phyloP scores from a whole-genome alignment of 2,329 filamentous ascomycete genomes.

The Penicillium hesseltinei region DNA sequence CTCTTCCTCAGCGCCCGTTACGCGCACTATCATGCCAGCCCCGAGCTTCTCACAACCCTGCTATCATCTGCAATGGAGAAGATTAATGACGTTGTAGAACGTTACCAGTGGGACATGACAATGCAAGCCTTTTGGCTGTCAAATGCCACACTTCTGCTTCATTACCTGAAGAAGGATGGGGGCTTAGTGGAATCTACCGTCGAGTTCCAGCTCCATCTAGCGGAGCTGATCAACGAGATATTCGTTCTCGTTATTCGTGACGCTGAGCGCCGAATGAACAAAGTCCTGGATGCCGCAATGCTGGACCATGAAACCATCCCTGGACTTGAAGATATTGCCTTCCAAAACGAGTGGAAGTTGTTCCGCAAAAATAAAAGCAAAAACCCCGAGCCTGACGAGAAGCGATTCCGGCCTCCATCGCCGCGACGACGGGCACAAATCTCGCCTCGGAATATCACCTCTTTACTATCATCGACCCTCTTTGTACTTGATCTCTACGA shows the following conservation, averaged over 20 bases:
- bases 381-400: constrained; percentile 78
- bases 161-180: constrained; percentile 93
- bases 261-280: constrained; percentile 92
- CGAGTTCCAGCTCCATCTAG: constrained; percentile 88
- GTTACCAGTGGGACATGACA: constrained; percentile 98
- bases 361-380: constrained; percentile 93
- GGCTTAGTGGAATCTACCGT: constrained; percentile 77
- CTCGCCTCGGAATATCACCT: constrained; percentile 92
- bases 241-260: constrained; percentile 97
- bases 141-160: constrained; percentile 89
- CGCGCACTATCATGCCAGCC: constrained; percentile 91
- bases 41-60: constrained; percentile 76
- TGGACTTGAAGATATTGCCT: constrained; percentile 92
- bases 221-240: constrained; percentile 95
- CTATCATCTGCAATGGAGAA: constrained; percentile 87
- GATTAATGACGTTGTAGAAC: constrained; percentile 95
- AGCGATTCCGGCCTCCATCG: constrained; percentile 86
- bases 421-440: constrained; percentile 90
- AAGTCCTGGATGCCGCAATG: constrained; percentile 89
- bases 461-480: constrained; percentile 87
- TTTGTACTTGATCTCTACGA: constrained; percentile 99
- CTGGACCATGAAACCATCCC: constrained; percentile 97
- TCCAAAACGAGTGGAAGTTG: constrained; percentile 98
- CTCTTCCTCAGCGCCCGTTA: constrained; percentile 94
- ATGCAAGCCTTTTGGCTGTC: constrained; percentile 99